Evolutionary conservation across 805 yeast genomes (phyloP), one percentile per base, ranked within the genome.

Genomic region (Yarrowia deformans): DNA sequence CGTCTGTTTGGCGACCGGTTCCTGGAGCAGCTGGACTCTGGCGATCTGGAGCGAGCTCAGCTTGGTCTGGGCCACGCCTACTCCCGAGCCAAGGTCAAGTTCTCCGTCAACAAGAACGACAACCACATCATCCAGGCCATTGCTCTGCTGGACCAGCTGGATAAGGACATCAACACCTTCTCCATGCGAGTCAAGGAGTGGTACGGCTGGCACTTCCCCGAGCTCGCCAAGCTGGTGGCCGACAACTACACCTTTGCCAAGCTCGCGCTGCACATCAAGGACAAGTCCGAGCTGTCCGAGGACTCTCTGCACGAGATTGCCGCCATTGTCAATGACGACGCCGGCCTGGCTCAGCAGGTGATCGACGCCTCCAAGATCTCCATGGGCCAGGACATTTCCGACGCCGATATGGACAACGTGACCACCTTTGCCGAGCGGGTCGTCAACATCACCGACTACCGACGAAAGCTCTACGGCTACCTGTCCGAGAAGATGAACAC

Each of bases 141-240:
- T 81, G 97, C 98, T 23, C 84, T 95, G 74, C 86, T 95, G 77
- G 99, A 95, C 77, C 98, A 95, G 78, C 86, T 95, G 76, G 99
- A 95, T 84, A 95, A 95, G 83, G 99, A 95, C 81, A 86, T 95
- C 76, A 95, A 95, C 84, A 95, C 98, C 67, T 95, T 94, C 77
- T 97, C 98, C 74, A 95, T 95, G 99, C 89, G 99, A 84, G 88
- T 94, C 82, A 95, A 94, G 84, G 99, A 95, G 83, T 95, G 99
- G 99, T 95, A 95, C 83, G 99, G 99, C 73, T 95, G 99, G 99
- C 99, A 95, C 82, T 95, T 95, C 89, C 99, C 99, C 48, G 99
- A 95, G 82, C 87, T 95, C 87, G 97, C 98, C 76, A 95, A 95
- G 86, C 92, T 94, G 80, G 90, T 95, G 75, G 88, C 90, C 74